Percentiles rank a stretch among this genome's conserved stretches.
These are phyloP conservation scores for Chondrus crispus DNA, from an alignment of 23 red algal species.

Conservation along the genomic window DNA sequence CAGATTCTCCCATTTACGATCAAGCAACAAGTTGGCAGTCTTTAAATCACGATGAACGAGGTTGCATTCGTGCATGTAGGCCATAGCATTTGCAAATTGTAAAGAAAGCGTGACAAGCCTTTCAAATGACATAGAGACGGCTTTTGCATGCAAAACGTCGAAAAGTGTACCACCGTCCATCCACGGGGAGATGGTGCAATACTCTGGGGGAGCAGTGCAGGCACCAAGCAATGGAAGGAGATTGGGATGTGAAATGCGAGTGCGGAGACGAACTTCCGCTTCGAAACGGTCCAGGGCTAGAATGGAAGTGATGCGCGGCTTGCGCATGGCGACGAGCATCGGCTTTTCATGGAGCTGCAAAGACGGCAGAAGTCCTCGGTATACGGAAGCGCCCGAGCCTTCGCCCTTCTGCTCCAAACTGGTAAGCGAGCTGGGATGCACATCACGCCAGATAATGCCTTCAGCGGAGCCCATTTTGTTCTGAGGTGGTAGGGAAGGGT, in stretches of 20 bases:
- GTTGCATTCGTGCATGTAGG: constrained; percentile 71
- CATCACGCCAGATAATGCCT: constrained; percentile 14
- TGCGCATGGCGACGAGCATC: constrained; percentile 66
- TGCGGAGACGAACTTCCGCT: constrained; percentile 72
- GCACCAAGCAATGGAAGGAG: constrained; percentile 78
- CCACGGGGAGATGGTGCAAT: constrained; percentile 85
- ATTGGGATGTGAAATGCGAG: constrained; percentile 58
- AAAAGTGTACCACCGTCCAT: constrained; percentile 77
- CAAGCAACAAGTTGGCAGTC: constrained; percentile 88
- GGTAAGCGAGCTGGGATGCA: constrained; percentile 12
- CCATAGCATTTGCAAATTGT: constrained; percentile 81
- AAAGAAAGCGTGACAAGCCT: constrained; percentile 41
- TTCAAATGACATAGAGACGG: constrained; percentile 35
- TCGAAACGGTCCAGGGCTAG: constrained; percentile 85
- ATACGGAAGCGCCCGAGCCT: constrained; percentile 43
- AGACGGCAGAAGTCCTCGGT: constrained; percentile 22
- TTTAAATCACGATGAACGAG: constrained; percentile 97
- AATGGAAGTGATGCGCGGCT: constrained; percentile 83
- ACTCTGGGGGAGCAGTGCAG: constrained; percentile 76
- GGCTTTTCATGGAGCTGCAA: constrained; percentile 16
- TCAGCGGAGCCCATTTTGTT: constrained; percentile 34
- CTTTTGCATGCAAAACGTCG: constrained; percentile 73
- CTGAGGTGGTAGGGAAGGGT: too few relatives aligned
- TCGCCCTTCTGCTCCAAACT: constrained; percentile 35
- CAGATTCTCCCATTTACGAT: constrained; percentile 48